Percentiles rank a stretch among this genome's conserved stretches.
These are phyloP conservation scores for Trametes polyzona DNA, from an alignment of 1,284 basidiomycete species.

Conservation along the genomic window DNA sequence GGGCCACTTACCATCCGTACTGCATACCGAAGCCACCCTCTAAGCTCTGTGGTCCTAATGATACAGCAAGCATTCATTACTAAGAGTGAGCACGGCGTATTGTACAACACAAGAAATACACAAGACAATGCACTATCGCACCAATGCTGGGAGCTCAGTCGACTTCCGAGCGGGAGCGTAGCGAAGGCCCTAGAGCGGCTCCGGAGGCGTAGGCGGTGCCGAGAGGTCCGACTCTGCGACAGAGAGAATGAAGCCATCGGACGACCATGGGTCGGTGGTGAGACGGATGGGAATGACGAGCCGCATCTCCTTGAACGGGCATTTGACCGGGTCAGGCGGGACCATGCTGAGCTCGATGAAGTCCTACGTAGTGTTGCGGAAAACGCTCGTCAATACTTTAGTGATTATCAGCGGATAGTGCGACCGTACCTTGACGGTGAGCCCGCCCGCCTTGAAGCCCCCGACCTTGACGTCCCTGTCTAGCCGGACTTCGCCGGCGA, in stretches of 20 bases:
- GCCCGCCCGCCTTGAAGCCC: slow-evolving; percentile 67
- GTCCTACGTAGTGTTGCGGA: slow-evolving; percentile 47
- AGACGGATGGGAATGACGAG: slow-evolving; percentile 64
- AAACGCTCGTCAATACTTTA: background rate
- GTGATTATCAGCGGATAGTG: background rate
- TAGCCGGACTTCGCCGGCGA: slow-evolving; percentile 62
- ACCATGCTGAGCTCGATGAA: slow-evolving; percentile 63
- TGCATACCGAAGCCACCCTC: background rate
- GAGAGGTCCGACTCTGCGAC: slow-evolving; percentile 30
- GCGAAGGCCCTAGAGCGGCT: background rate
- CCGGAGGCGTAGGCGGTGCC: slow-evolving; percentile 26
- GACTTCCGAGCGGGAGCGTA: too few relatives aligned
- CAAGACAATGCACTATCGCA: too few relatives aligned
- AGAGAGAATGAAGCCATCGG: slow-evolving; percentile 36
- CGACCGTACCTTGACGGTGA: slow-evolving; percentile 58
- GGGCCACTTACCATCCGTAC: too few relatives aligned
- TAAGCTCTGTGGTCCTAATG: background rate
- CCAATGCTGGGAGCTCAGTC: too few relatives aligned
- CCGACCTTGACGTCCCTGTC: slow-evolving; percentile 50
- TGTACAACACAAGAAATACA: slow-evolving; percentile 10
- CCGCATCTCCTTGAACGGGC: slow-evolving; percentile 61
- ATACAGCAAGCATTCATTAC: background rate
- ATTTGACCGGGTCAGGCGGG: slow-evolving; percentile 56
- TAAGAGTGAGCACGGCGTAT: slow-evolving; percentile 1
- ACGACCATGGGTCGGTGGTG: slow-evolving; percentile 63